phyloP scores from a whole-genome alignment of 768 basidiomycete genomes.

The Amanita rimosa region DNA sequence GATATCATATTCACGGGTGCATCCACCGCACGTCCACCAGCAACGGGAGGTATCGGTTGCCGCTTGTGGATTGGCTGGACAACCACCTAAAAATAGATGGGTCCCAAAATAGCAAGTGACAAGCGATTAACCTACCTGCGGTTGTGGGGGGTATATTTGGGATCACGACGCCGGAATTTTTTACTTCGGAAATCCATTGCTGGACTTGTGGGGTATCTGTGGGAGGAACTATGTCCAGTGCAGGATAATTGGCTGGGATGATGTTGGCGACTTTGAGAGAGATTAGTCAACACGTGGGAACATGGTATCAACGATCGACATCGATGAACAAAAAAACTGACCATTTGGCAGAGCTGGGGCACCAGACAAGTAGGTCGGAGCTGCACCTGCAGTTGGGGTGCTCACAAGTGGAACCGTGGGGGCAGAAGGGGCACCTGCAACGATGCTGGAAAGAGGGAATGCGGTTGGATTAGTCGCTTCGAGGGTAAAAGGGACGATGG shows the following conservation, averaged over 20 bases:
- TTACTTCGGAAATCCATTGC: slow-evolving; percentile 61
- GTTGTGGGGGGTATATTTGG: slow-evolving; percentile 38
- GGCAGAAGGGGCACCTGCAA: slow-evolving; percentile 27
- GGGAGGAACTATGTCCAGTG: slow-evolving; percentile 51
- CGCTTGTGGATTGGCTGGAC: slow-evolving; percentile 47
- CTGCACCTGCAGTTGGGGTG: slow-evolving; percentile 37
- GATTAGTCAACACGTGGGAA: not conserved
- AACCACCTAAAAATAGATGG: slow-evolving; percentile 30
- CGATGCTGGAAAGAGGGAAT: slow-evolving; percentile 40
- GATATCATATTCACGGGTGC: slow-evolving; percentile 57
- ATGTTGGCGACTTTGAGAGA: slow-evolving; percentile 27
- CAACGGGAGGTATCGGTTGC: slow-evolving; percentile 42
- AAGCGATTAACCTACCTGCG: slow-evolving; percentile 18
- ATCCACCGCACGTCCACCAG: slow-evolving; percentile 79
- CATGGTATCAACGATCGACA: not conserved
- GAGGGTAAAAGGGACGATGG: slow-evolving; percentile 32
- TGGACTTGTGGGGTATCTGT: slow-evolving; percentile 51
- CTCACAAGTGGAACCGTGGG: slow-evolving; percentile 33
- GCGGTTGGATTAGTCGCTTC: slow-evolving; percentile 49
- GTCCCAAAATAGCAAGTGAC: slow-evolving; percentile 1
- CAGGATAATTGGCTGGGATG: slow-evolving; percentile 47
- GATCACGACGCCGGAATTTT: slow-evolving; percentile 41
- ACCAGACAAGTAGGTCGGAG: slow-evolving; percentile 36
- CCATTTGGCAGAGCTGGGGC: slow-evolving; percentile 54
- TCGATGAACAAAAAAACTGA: slow-evolving; percentile 15